Evolutionary conservation across 2,329 filamentous ascomycete species (phyloP).

Genomic region (Fusarium dimerum): DNA sequence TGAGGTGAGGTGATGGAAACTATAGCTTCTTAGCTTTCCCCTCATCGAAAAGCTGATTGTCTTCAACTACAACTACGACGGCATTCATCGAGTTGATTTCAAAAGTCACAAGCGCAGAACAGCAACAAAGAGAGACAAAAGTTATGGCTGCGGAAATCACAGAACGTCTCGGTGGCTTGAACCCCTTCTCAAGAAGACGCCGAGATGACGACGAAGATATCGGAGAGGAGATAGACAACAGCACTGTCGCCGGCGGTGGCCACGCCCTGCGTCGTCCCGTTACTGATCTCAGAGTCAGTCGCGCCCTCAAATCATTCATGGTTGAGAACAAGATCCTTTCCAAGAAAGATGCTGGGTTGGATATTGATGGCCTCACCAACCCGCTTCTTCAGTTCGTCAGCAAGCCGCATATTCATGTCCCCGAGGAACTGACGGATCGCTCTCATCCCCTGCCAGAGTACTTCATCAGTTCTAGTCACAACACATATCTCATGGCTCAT

Average conservation of each 20-base stretch:
- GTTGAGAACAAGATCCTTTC: conserved; percentile 52
- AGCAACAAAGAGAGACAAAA: neutral
- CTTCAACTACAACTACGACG: too few relatives aligned
- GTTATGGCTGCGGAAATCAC: conserved; percentile 30
- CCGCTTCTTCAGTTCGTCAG: conserved; percentile 54
- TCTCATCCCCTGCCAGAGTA: conserved; percentile 66
- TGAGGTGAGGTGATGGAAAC: neutral
- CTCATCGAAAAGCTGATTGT: too few relatives aligned
- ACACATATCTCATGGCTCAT: conserved; percentile 71
- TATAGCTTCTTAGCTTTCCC: too few relatives aligned
- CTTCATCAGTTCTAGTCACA: conserved; percentile 73
- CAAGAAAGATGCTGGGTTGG: conserved; percentile 47
- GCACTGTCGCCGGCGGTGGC: conserved; percentile 60
- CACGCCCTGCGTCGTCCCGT: conserved; percentile 53
- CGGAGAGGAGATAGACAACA: conserved; percentile 34
- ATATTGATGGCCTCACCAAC: conserved; percentile 40
- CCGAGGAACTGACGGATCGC: conserved; percentile 54
- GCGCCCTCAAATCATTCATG: conserved; percentile 57
- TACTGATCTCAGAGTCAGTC: conserved; percentile 59
- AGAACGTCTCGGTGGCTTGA: conserved; percentile 31
- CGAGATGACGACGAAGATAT: conserved; percentile 36
- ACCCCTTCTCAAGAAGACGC: conserved; percentile 31
- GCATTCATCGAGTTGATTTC: too few relatives aligned
- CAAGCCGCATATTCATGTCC: conserved; percentile 59
- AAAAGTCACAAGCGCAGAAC: too few relatives aligned